phyloP scores from a whole-genome alignment of 2,329 filamentous ascomycete species.

The Thermothelomyces thermophilus region DNA sequence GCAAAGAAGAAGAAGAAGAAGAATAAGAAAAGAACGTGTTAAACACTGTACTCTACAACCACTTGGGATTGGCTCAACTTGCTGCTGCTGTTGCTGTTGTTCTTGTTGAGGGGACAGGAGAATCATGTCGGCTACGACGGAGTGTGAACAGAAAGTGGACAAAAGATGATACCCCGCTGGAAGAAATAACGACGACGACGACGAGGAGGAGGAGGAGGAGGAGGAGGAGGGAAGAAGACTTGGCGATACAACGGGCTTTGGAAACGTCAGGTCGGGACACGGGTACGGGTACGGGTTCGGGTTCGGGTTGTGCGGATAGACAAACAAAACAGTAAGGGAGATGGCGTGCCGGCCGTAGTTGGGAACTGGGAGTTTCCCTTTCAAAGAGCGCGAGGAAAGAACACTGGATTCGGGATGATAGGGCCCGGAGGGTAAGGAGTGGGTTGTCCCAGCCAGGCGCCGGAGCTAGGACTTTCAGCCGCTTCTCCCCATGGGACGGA shows the following conservation, averaged over 20 bases:
- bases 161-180: constrained; percentile 12
- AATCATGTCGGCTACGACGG: neutral
- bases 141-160: neutral
- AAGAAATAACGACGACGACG: too few species aligned
- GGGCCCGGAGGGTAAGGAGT: too few species aligned
- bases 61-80: too few species aligned
- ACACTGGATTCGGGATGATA: too few species aligned
- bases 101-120: neutral
- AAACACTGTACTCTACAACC: too few species aligned
- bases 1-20: too few species aligned
- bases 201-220: neutral
- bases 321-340: neutral
- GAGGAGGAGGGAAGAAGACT: neutral
- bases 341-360: neutral
- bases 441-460: too few species aligned
- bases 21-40: too few species aligned
- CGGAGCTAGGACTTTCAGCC: too few species aligned
- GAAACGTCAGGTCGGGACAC: constrained; percentile 4
- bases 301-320: neutral
- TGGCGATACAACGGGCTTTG: constrained; percentile 2
- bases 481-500: neutral
- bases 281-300: neutral
- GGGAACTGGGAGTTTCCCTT: too few species aligned
- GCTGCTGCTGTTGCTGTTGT: too few species aligned
- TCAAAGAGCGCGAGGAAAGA: too few species aligned